phyloP scores from a whole-genome alignment of 352 stramenopile genomes.

The Poterioochromonas sp. region DNA sequence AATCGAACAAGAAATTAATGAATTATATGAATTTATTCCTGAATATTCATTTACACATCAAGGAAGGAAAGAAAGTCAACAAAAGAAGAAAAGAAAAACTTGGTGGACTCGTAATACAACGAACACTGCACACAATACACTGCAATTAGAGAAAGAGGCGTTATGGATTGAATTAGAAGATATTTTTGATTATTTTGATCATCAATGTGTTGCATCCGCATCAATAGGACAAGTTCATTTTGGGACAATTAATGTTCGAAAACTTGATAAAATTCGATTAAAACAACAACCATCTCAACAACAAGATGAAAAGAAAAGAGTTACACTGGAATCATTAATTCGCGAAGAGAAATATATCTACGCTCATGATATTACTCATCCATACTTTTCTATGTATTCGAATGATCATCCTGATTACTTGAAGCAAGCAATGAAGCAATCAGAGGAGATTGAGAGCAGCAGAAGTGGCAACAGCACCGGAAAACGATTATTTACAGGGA shows the following conservation, averaged over 20 bases:
- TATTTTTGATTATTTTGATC: constrained; percentile 77
- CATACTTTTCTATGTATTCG: no score
- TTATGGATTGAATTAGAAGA: no score
- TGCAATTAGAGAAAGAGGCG: no score
- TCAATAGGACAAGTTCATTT: constrained; percentile 52
- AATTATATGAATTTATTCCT: background rate
- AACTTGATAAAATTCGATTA: background rate
- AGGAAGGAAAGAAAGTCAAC: background rate
- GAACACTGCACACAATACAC: background rate
- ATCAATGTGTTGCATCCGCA: constrained; percentile 73
- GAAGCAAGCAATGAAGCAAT: no score
- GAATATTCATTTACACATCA: background rate
- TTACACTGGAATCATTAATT: background rate
- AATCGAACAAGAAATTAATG: background rate
- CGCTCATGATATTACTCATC: no score
- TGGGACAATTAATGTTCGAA: background rate
- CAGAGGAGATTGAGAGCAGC: no score
- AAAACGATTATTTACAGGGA: no score
- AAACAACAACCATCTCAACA: background rate
- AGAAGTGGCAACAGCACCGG: no score
- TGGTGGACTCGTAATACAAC: background rate
- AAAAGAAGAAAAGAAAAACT: background rate
- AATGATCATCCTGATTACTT: no score
- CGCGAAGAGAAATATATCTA: no score
- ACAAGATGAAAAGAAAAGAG: background rate